Conservation (phyloP, 306 rosid species). For the Arachis hypogaea region DNA sequence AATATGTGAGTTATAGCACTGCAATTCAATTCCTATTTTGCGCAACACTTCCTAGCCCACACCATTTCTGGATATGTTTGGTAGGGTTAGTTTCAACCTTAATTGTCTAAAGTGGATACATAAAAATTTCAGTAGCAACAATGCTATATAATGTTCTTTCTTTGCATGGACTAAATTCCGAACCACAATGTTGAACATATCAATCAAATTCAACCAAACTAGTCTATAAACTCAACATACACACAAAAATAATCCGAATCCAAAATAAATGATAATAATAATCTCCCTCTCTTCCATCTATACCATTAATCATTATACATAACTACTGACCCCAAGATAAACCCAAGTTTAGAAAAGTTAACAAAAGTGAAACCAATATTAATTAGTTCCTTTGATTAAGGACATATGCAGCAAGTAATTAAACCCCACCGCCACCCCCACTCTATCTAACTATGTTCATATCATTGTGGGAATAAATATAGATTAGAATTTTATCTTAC, state of each 20-base stretch:
- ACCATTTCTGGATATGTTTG: slow-evolving; percentile 37
- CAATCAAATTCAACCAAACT: slow-evolving; percentile 34
- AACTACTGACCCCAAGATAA: not conserved
- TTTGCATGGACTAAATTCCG: slow-evolving; percentile 30
- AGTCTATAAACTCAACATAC: slow-evolving; percentile 29
- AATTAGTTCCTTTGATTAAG: slow-evolving; percentile 29
- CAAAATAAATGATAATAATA: slow-evolving; percentile 36
- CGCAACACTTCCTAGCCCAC: slow-evolving; percentile 30
- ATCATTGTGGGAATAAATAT: no score
- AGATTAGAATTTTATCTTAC: no score
- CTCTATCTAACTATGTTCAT: slow-evolving; percentile 28
- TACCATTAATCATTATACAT: slow-evolving; percentile 33
- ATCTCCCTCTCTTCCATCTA: slow-evolving; percentile 25
- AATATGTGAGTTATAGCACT: slow-evolving; percentile 20
- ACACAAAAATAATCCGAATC: slow-evolving; percentile 40
- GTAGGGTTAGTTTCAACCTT: not conserved
- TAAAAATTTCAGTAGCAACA: no score
- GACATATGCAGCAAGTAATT: slow-evolving; percentile 42
- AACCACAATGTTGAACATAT: slow-evolving; percentile 39
- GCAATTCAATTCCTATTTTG: slow-evolving; percentile 41
- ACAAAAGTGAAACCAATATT: slow-evolving; percentile 45
- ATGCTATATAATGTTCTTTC: not conserved
- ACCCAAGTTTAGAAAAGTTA: slow-evolving; percentile 34
- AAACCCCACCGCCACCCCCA: slow-evolving; percentile 24
- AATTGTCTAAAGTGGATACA: slow-evolving; percentile 10